A percentile compares a stretch with the other conserved stretches of the same genome.
phyloP scores from a whole-genome alignment of 164 flowering plant genomes.

The Nymphaea colorata region DNA sequence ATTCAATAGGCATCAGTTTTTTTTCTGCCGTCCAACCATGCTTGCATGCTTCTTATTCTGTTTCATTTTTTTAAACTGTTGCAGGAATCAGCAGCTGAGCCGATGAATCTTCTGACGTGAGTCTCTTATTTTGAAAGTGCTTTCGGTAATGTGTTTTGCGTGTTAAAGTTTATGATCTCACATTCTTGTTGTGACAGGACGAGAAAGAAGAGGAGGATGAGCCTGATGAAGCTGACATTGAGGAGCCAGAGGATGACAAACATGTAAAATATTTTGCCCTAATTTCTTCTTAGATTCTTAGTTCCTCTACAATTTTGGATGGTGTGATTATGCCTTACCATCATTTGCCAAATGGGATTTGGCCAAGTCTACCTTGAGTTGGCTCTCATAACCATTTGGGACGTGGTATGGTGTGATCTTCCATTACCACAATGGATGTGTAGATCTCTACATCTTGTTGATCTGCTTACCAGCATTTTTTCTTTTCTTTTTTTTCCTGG shows the following conservation, averaged over 20 bases:
- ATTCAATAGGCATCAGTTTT: no score
- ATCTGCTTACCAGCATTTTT: background rate
- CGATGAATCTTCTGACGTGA: background rate
- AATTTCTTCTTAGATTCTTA: background rate
- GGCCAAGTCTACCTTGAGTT: background rate
- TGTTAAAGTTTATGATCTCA: background rate
- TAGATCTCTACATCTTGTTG: background rate
- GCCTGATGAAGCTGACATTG: slow-evolving; percentile 13
- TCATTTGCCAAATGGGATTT: background rate
- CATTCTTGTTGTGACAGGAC: slow-evolving; percentile 18
- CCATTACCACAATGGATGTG: background rate
- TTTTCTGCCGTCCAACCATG: no score
- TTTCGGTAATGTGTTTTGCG: background rate
- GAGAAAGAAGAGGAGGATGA: slow-evolving; percentile 34
- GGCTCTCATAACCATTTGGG: background rate
- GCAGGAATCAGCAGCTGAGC: background rate
- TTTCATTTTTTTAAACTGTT: no score
- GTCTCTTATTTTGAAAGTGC: background rate
- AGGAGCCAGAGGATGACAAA: background rate
- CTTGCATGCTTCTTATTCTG: background rate
- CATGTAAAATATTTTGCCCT: background rate
- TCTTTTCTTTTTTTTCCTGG: background rate
- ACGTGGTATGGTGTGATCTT: background rate
- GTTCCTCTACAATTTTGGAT: background rate
- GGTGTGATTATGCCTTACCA: background rate